These are phyloP conservation scores for Drechslera avenae DNA, from an alignment of 2,329 filamentous ascomycete species.

Conservation along the genomic window DNA sequence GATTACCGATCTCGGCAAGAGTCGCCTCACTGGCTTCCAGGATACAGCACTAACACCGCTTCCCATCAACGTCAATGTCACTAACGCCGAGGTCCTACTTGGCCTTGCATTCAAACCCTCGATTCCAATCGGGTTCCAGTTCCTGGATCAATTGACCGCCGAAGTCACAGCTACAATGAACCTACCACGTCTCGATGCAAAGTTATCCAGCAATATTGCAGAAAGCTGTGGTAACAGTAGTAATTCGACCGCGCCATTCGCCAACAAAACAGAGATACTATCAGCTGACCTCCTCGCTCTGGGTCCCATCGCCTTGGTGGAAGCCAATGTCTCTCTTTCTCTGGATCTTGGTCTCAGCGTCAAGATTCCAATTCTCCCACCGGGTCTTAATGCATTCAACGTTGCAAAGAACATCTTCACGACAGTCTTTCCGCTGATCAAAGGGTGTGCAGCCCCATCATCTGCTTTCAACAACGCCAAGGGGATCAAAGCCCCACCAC, in stretches of 20 bases:
- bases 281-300: conserved; percentile 1
- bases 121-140: conserved; percentile 45
- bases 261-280: conserved; percentile 7
- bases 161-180: conserved; percentile 39
- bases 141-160: conserved; percentile 35
- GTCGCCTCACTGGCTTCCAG: conserved; percentile 35
- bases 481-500: conserved; percentile 1
- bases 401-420: conserved; percentile 28
- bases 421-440: conserved; percentile 25
- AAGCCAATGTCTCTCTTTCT: conserved; percentile 32
- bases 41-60: conserved; percentile 36
- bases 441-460: conserved; percentile 22
- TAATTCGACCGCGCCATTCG: neutral
- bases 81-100: conserved; percentile 35
- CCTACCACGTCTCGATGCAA: conserved; percentile 39
- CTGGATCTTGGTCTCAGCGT: conserved; percentile 29
- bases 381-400: conserved; percentile 17
- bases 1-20: conserved; percentile 30
- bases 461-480: conserved; percentile 3
- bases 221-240: conserved; percentile 24
- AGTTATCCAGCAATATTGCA: conserved; percentile 29
- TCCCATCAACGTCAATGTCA: conserved; percentile 40
- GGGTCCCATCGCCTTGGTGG: conserved; percentile 29
- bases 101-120: conserved; percentile 39
- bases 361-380: conserved; percentile 27